These are phyloP conservation scores for Bolboschoenoplectus hybrid DNA, from an alignment of 202 grass and related monocot species.

Conservation along the genomic window DNA sequence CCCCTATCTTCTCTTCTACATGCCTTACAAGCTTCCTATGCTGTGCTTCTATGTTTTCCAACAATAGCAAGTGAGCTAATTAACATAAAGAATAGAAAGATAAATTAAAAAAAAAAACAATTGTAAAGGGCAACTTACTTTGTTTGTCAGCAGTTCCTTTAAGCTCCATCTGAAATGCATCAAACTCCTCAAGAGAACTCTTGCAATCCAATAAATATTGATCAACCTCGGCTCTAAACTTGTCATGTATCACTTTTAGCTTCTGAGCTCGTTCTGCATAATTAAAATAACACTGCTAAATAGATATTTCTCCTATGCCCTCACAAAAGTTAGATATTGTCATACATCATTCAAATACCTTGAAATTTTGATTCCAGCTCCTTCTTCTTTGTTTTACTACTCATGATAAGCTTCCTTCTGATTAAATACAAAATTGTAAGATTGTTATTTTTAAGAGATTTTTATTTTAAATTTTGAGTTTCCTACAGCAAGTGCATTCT, in stretches of 20 bases:
- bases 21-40: conserved; percentile 75
- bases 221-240: conserved; percentile 80
- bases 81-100: conserved; percentile 29
- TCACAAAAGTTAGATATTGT: conserved; percentile 29
- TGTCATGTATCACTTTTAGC: conserved; percentile 69
- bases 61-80: conserved; percentile 24
- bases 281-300: conserved; percentile 39
- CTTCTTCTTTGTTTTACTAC: conserved; percentile 78
- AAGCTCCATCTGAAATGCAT: conserved; percentile 76
- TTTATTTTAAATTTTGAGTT: conserved; percentile 14
- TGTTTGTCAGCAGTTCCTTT: conserved; percentile 73
- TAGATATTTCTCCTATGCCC: conserved; percentile 14
- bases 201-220: conserved; percentile 68
- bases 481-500: conserved; percentile 39
- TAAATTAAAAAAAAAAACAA: conserved; percentile 25
- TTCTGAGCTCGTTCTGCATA: conserved; percentile 73
- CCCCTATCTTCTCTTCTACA: conserved; percentile 61
- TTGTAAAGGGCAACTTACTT: conserved; percentile 58
- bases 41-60: conserved; percentile 54
- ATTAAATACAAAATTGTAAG: conserved; percentile 49
- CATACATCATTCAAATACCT: conserved; percentile 50
- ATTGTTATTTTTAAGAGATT: conserved; percentile 30
- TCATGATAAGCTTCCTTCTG: conserved; percentile 69
- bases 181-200: conserved; percentile 67
- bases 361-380: conserved; percentile 84